Percentiles rank a stretch among this genome's conserved stretches.
These are phyloP conservation scores for Microbotryum saponariae DNA, from an alignment of 1,284 basidiomycete genomes.

Conservation along the genomic window DNA sequence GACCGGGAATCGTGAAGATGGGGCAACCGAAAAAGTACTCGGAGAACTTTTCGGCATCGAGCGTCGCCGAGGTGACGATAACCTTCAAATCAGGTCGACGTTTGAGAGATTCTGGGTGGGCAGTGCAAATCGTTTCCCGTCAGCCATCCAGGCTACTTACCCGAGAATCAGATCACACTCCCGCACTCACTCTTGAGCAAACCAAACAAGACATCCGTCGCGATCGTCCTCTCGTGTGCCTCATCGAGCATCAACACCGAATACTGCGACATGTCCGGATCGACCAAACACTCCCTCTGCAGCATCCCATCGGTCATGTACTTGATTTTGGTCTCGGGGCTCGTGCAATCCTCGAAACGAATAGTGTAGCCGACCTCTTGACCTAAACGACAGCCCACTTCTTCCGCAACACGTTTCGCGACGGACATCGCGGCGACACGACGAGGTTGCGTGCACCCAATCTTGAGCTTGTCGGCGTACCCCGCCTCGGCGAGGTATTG, in stretches of 20 bases:
- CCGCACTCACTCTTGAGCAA: conserved; percentile 75
- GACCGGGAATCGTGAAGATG: conserved; percentile 98
- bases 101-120: conserved; percentile 72
- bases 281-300: conserved; percentile 89
- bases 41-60: conserved; percentile 99
- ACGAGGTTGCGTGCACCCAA: conserved; percentile 95
- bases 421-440: conserved; percentile 99
- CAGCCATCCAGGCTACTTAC: conserved; percentile 3
- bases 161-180: not conserved
- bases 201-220: conserved; percentile 95
- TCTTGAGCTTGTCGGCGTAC: conserved; percentile 74
- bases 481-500: conserved; percentile 87
- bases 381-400: conserved; percentile 91
- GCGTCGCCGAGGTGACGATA: conserved; percentile 94
- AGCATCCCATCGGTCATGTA: conserved; percentile 99
- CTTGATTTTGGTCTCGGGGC: conserved; percentile 96
- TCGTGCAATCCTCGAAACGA: conserved; percentile 97
- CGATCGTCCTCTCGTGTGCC: conserved; percentile 95
- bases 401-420: conserved; percentile 94
- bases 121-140: conserved; percentile 11
- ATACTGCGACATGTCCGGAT: conserved; percentile 85
- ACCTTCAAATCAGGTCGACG: conserved; percentile 90
- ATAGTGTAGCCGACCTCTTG: conserved; percentile 98
- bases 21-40: conserved; percentile 98
- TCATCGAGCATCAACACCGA: conserved; percentile 98